Evolutionary conservation across 345 rosid genomes (phyloP).

Genomic region (Rhodamnia rubescens): DNA sequence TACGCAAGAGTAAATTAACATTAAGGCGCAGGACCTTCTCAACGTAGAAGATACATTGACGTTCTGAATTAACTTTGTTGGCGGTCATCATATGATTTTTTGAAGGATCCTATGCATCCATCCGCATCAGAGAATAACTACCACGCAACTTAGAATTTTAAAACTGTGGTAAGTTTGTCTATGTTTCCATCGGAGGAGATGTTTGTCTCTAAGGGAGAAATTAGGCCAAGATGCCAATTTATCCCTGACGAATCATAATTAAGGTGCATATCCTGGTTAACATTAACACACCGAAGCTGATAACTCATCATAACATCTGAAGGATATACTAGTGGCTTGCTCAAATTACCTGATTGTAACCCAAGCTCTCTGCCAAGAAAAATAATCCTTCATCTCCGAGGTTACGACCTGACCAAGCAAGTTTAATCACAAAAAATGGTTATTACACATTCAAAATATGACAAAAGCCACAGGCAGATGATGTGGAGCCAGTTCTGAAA

Average conservation of each 20-base stretch:
- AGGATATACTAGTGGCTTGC: background rate
- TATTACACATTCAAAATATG: background rate
- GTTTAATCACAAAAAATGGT: background rate
- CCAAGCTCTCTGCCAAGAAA: conserved; percentile 83
- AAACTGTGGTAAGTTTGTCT: background rate
- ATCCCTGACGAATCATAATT: background rate
- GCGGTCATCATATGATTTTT: background rate
- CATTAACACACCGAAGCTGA: background rate
- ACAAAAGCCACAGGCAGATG: background rate
- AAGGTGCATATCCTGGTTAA: background rate
- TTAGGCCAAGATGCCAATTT: background rate
- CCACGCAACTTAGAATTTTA: background rate
- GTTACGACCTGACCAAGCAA: conserved; percentile 49
- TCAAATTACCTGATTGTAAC: conserved; percentile 67
- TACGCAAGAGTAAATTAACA: background rate
- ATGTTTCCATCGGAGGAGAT: background rate
- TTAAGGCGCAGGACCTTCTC: background rate
- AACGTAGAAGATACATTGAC: background rate
- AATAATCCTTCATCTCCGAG: conserved; percentile 92
- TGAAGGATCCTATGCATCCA: background rate
- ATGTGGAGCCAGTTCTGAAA: background rate
- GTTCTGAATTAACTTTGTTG: background rate
- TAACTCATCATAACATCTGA: background rate
- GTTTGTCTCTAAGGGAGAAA: background rate
- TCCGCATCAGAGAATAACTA: background rate